Conservation (phyloP, 139 green algal genomes). For the Mesostigma viride region DNA sequence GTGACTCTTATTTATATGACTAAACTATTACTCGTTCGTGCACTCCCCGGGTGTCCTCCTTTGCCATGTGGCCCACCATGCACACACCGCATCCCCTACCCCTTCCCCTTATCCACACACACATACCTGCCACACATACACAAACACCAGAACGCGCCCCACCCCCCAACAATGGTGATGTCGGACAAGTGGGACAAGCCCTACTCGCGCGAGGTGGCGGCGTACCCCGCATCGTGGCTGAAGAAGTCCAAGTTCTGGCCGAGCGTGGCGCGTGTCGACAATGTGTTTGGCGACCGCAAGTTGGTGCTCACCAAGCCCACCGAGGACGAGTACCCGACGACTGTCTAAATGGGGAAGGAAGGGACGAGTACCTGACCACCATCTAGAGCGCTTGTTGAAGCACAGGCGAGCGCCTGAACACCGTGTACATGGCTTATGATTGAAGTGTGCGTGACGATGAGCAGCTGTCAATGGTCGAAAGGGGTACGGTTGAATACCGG, state of each 20-base stretch:
- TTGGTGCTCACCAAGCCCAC: conserved; percentile 47
- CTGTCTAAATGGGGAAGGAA: too few relatives aligned
- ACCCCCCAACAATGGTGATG: conserved; percentile 63
- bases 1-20: background rate
- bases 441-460: too few relatives aligned
- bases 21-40: background rate
- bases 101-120: too few relatives aligned
- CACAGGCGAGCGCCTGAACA: too few relatives aligned
- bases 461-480: too few relatives aligned
- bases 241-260: conserved; percentile 96
- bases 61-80: background rate
- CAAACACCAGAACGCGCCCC: conserved; percentile 61
- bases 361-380: too few relatives aligned
- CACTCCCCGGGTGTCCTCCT: background rate
- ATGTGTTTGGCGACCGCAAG: conserved; percentile 94
- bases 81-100: too few relatives aligned
- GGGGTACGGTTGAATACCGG: too few relatives aligned
- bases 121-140: background rate
- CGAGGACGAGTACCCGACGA: too few relatives aligned
- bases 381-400: too few relatives aligned
- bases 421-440: too few relatives aligned
- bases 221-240: conserved; percentile 85
- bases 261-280: conserved; percentile 73
- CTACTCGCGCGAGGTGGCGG: conserved; percentile 79
- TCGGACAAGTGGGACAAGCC: conserved; percentile 76